Evolutionary conservation across 352 stramenopile species (phyloP).

Genomic region (Globisporangium perplexum): DNA sequence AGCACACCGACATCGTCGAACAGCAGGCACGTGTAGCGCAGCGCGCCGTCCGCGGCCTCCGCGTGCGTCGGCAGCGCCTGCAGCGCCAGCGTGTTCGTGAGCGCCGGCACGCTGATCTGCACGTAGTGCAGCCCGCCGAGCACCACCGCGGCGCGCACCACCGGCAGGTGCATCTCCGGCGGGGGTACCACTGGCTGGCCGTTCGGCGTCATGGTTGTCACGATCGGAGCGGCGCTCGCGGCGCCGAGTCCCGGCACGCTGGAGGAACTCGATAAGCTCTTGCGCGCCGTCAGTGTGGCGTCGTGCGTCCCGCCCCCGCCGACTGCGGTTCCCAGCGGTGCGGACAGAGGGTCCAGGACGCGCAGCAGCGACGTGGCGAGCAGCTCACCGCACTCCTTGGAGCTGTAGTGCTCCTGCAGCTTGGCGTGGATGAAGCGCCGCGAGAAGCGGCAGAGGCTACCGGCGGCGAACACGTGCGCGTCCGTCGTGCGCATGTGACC

Average conservation of each 20-base stretch:
- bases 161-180: slow-evolving; percentile 64
- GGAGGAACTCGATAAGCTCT: slow-evolving; percentile 8
- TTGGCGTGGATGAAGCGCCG: slow-evolving; percentile 72
- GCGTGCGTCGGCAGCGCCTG: slow-evolving; percentile 52
- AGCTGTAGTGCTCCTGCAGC: slow-evolving; percentile 72
- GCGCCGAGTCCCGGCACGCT: neutral
- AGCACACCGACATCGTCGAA: slow-evolving; percentile 78
- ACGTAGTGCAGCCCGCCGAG: slow-evolving; percentile 57
- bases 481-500: slow-evolving; percentile 84
- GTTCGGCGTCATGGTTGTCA: neutral
- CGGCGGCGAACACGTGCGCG: slow-evolving; percentile 58
- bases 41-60: slow-evolving; percentile 5
- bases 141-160: slow-evolving; percentile 37
- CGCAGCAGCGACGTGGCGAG: slow-evolving; percentile 58
- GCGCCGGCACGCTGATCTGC: slow-evolving; percentile 63
- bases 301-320: neutral
- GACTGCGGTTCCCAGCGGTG: neutral
- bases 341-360: slow-evolving; percentile 52
- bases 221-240: neutral
- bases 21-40: slow-evolving; percentile 60
- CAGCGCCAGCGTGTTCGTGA: slow-evolving; percentile 62
- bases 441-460: slow-evolving; percentile 75
- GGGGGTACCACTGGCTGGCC: slow-evolving; percentile 37
- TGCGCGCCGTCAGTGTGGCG: neutral
- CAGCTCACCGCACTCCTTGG: slow-evolving; percentile 68